These are phyloP conservation scores for Euryodendron excelsum DNA, from an alignment of 148 eudicot genomes.

Conservation along the genomic window DNA sequence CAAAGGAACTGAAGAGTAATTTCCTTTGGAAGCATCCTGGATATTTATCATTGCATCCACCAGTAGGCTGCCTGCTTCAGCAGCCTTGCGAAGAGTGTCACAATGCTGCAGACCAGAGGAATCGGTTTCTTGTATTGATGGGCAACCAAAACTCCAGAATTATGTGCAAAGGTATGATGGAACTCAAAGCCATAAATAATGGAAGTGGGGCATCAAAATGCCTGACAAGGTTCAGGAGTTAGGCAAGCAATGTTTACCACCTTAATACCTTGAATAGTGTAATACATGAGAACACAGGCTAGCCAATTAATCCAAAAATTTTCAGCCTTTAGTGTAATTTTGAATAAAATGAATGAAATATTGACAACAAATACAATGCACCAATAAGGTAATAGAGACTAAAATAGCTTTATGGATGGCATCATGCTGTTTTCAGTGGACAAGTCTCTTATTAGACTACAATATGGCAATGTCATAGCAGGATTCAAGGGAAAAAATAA, in stretches of 20 bases:
- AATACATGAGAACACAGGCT: neutral
- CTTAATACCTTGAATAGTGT: neutral
- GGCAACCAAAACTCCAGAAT: neutral
- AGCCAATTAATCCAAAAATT: neutral
- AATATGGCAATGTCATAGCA: neutral
- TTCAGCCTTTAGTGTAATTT: neutral
- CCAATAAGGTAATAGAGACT: too few species aligned
- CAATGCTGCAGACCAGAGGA: conserved; percentile 56
- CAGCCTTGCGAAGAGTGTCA: conserved; percentile 90
- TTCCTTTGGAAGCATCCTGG: conserved; percentile 54
- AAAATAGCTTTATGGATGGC: neutral
- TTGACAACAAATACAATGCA: too few species aligned
- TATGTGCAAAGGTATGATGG: neutral
- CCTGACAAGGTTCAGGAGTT: neutral
- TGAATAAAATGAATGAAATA: too few species aligned
- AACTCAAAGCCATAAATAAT: neutral
- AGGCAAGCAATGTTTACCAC: neutral
- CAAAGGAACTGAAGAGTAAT: conserved; percentile 65
- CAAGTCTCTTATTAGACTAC: neutral
- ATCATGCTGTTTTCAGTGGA: neutral
- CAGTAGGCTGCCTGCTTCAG: conserved; percentile 94
- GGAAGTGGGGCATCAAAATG: neutral
- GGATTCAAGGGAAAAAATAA: neutral
- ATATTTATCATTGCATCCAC: conserved; percentile 87
- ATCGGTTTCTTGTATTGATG: conserved; percentile 6